phyloP scores from a whole-genome alignment of 495 filamentous ascomycete genomes.

The Neurospora terricola region DNA sequence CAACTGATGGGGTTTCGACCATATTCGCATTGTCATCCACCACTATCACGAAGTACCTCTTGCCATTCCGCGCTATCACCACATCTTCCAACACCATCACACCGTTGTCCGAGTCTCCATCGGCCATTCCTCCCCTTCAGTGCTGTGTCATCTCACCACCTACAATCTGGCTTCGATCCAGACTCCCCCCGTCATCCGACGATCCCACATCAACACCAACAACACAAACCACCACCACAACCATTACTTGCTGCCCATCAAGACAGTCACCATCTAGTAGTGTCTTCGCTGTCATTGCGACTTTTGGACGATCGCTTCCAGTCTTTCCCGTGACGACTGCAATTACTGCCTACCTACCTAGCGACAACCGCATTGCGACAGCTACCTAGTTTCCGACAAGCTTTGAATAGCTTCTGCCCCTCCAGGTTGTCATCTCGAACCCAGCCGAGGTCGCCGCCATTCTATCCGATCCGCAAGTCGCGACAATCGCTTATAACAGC shows the following conservation, averaged over 20 bases:
- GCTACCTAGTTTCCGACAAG: background rate
- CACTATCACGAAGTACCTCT: background rate
- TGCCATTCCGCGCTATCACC: background rate
- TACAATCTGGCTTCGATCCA: background rate
- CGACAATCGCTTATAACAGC: background rate
- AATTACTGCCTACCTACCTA: conserved; percentile 4
- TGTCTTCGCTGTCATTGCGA: conserved; percentile 8
- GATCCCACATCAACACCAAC: conserved; percentile 9
- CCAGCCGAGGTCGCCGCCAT: background rate
- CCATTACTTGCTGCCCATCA: conserved; percentile 19
- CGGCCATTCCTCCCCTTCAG: background rate
- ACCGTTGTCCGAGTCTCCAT: background rate
- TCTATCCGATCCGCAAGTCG: background rate
- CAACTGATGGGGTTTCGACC: background rate
- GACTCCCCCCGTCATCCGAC: background rate
- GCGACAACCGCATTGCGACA: conserved; percentile 1
- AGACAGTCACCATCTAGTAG: conserved; percentile 6
- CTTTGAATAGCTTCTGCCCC: background rate
- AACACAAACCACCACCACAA: conserved; percentile 12
- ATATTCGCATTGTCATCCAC: background rate
- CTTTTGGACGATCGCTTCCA: conserved; percentile 9
- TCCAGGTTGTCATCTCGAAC: background rate
- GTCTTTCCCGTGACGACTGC: conserved; percentile 5
- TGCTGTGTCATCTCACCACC: background rate
- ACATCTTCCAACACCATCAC: background rate